phyloP scores from a whole-genome alignment of 257 asterid species.

The Euphrasia confusa region DNA sequence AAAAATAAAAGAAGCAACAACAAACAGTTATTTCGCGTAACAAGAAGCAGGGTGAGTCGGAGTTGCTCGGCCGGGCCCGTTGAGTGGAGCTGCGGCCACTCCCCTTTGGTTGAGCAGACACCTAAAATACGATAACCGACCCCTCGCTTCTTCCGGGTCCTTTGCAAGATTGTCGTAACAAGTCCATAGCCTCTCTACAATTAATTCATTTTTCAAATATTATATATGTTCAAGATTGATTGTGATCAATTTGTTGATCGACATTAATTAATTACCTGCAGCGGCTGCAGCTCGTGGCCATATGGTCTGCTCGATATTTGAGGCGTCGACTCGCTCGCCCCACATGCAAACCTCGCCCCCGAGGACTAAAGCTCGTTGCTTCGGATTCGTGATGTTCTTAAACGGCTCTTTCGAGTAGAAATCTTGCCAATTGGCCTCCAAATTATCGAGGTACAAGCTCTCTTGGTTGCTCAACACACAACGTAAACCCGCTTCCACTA shows the following conservation, averaged over 20 bases:
- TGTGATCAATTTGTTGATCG: too few relatives aligned
- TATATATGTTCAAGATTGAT: too few relatives aligned
- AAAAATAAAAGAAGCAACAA: too few relatives aligned
- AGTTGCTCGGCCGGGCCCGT: slow-evolving; percentile 54
- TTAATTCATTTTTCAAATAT: too few relatives aligned
- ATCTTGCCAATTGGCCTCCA: slow-evolving; percentile 75
- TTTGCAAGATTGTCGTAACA: slow-evolving; percentile 49
- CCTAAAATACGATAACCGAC: slow-evolving; percentile 62
- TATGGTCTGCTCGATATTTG: slow-evolving; percentile 77
- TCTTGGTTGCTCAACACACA: slow-evolving; percentile 96
- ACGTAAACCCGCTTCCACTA: slow-evolving; percentile 72
- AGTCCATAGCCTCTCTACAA: slow-evolving; percentile 90
- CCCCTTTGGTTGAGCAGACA: slow-evolving; percentile 88
- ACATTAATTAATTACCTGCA: slow-evolving; percentile 72
- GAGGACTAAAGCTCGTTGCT: slow-evolving; percentile 61
- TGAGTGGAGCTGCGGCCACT: slow-evolving; percentile 79
- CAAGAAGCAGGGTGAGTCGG: slow-evolving; percentile 84
- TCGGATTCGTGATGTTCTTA: slow-evolving; percentile 58
- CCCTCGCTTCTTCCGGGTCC: slow-evolving; percentile 45
- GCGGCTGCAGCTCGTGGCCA: slow-evolving; percentile 99
- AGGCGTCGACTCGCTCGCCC: slow-evolving; percentile 74
- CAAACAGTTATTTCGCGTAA: slow-evolving; percentile 39
- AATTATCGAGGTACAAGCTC: slow-evolving; percentile 83
- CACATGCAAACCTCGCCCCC: slow-evolving; percentile 95
- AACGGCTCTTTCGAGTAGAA: slow-evolving; percentile 84